Evolutionary conservation across 1,139 yeast species (phyloP).

Genomic region (Pichia sp.): DNA sequence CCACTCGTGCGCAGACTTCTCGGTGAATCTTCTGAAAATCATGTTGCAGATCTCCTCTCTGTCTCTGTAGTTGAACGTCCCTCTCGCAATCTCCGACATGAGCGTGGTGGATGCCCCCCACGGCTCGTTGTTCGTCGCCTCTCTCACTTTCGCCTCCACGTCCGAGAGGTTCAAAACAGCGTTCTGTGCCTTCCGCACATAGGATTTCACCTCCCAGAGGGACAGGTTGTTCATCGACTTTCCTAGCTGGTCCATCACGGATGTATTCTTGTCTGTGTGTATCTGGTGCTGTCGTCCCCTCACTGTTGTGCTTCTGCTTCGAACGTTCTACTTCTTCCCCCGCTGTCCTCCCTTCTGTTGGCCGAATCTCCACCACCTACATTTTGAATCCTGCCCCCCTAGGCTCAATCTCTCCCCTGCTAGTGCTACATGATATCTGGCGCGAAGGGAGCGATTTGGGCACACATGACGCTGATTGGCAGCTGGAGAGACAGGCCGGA

Average conservation of each 20-base stretch:
- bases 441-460: neutral
- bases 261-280: neutral
- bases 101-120: constrained; percentile 97
- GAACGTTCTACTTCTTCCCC: neutral
- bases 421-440: neutral
- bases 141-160: constrained; percentile 94
- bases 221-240: constrained; percentile 78
- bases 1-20: constrained; percentile 93
- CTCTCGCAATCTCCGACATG: constrained; percentile 94
- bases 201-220: constrained; percentile 92
- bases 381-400: neutral
- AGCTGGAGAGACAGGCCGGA: neutral
- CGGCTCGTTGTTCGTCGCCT: constrained; percentile 97
- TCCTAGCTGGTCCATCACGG: constrained; percentile 39
- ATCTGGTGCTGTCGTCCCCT: neutral
- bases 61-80: constrained; percentile 83
- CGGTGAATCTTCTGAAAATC: constrained; percentile 27
- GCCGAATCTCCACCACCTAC: neutral
- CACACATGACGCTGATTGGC: neutral
- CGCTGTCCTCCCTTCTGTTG: neutral
- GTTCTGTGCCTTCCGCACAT: constrained; percentile 96
- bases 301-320: too few relatives aligned
- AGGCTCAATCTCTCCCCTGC: neutral
- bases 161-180: constrained; percentile 93
- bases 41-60: constrained; percentile 57